These are phyloP conservation scores for Moringa oleifera DNA, from an alignment of 345 rosid genomes.

Conservation along the genomic window DNA sequence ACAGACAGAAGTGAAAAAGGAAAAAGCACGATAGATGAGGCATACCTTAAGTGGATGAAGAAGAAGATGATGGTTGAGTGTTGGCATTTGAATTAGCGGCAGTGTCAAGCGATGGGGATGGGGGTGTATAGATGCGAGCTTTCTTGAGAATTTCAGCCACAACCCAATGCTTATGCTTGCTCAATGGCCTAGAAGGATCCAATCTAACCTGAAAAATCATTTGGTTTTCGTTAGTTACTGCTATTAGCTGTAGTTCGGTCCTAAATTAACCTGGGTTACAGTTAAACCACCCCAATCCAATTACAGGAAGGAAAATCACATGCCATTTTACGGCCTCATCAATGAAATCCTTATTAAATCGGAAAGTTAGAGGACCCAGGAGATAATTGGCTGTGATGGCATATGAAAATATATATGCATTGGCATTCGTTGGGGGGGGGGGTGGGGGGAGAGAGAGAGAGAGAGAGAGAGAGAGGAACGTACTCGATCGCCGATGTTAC, in stretches of 20 bases:
- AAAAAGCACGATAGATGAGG: too few species aligned
- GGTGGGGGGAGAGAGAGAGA: too few species aligned
- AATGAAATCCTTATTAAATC: background rate
- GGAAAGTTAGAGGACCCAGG: background rate
- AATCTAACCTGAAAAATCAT: conserved; percentile 48
- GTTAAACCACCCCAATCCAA: too few species aligned
- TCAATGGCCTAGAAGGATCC: conserved; percentile 95
- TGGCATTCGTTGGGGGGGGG: too few species aligned
- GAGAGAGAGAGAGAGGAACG: background rate
- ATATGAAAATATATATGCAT: background rate
- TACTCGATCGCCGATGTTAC: conserved; percentile 88
- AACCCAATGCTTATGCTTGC: conserved; percentile 85
- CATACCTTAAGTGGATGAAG: conserved; percentile 29
- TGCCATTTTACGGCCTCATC: background rate
- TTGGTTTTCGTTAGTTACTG: background rate
- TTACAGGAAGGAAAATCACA: too few species aligned
- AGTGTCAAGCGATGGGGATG: conserved; percentile 19
- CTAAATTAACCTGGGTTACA: too few species aligned
- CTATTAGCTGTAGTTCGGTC: too few species aligned
- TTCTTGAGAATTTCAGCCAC: conserved; percentile 88
- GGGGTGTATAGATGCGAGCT: conserved; percentile 65
- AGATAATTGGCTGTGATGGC: background rate
- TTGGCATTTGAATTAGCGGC: conserved; percentile 14
- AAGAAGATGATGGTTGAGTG: conserved; percentile 20
- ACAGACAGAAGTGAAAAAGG: background rate